Conservation (phyloP, 1,139 yeast species). For the Pichia sp. region DNA sequence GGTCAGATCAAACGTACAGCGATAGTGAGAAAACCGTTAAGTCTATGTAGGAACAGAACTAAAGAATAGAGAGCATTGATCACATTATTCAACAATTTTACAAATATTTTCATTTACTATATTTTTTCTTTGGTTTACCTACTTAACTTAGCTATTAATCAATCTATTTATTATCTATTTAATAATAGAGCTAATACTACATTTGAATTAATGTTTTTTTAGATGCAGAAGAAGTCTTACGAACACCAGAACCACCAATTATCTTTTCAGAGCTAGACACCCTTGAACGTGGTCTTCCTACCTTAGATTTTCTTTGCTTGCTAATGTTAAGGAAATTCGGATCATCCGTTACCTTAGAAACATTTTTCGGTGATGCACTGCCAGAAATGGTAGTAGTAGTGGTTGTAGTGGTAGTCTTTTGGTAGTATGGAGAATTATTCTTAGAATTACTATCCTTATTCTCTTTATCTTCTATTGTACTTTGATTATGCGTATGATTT, state of each 20-base stretch:
- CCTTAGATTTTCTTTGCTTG: constrained; percentile 26
- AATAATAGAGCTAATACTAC: neutral
- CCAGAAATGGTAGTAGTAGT: constrained; percentile 30
- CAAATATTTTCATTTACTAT: no score
- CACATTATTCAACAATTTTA: no score
- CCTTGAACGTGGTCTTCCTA: constrained; percentile 17
- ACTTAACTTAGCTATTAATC: no score
- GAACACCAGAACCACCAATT: constrained; percentile 31
- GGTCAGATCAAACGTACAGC: no score
- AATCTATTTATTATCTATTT: no score
- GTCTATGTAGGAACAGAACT: no score
- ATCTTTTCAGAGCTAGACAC: constrained; percentile 26
- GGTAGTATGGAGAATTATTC: constrained; percentile 20
- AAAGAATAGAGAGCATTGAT: no score
- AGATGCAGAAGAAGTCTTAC: constrained; percentile 30
- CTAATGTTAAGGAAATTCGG: constrained; percentile 21
- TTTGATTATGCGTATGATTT: constrained; percentile 19
- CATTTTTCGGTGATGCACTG: constrained; percentile 16
- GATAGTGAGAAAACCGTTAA: no score
- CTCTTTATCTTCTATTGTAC: constrained; percentile 19
- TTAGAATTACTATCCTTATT: constrained; percentile 13
- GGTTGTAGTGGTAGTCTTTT: constrained; percentile 29
- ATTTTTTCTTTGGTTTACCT: no score
- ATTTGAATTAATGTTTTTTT: constrained; percentile 20
- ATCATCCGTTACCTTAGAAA: constrained; percentile 5